Base-by-base conservation (phyloP, 805 yeast species). In the Wickerhamomyces bisporus region DNA sequence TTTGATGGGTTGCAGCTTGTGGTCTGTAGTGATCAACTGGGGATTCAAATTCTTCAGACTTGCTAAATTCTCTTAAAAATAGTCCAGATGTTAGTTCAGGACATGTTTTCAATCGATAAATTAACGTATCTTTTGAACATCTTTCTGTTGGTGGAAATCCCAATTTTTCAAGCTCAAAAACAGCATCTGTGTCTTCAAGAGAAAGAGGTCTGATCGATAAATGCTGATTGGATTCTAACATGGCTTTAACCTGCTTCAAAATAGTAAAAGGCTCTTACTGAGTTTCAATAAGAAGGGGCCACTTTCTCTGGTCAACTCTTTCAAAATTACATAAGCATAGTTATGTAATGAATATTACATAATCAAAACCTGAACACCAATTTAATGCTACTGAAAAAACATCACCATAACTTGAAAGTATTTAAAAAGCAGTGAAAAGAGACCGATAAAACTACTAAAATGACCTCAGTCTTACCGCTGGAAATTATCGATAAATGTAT, bases 11-110 rank as follows among this genome's bases (percentile, higher is more conserved):
- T 15, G 42, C 45, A 6, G 49, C 50, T 37, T 57, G 58, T 5
- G 60, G 60, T 12, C 47, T 34, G 26, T 44, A 53, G 6, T 44
- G 41, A 23, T 60, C 65, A 12, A 52, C 52, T n/a, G n/a, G n/a
- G n/a, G n/a, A n/a, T n/a, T n/a, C n/a, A 7, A 56, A 59, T 23
- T 53, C 60, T 4, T 48, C 57, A 14, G 34, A 45, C 48, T 23
- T 45, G 60, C 24, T 10, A 60, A 82, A 83, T 39, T 77, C 77
- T 55, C 96, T 71, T 36, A 87, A 69, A 54, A 91, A 93, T 40
- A 93, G 69, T 3, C 98, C 98, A 6, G 89, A 77, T 47, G 93
- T 79, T 40, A 91, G 73, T 59, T 91, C 98, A 9, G 98, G 98
- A 58, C 97, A 89, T 4, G 67, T 77, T 1, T 71, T 71, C 45